These are phyloP conservation scores for Tanacetum coccineum DNA, from an alignment of 129 eudicot genomes.

Conservation along the genomic window DNA sequence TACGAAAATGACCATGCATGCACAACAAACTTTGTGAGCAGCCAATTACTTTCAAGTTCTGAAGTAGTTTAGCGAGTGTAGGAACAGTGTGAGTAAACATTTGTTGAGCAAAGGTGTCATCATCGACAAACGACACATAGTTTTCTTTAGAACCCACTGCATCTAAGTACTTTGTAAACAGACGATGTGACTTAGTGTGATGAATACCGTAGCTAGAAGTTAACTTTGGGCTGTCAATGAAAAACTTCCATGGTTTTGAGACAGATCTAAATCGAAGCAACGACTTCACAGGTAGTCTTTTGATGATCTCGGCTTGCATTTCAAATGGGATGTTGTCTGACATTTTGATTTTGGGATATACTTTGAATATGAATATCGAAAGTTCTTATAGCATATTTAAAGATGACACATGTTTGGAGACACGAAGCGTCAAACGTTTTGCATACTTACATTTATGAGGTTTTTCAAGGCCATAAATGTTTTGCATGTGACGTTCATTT, in stretches of 20 bases:
- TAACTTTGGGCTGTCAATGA: background rate
- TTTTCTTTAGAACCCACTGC: background rate
- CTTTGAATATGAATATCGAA: too few relatives aligned
- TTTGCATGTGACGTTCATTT: too few relatives aligned
- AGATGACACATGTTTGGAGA: too few relatives aligned
- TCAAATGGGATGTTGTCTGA: background rate
- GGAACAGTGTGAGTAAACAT: too few relatives aligned
- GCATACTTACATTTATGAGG: too few relatives aligned
- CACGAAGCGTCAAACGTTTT: too few relatives aligned
- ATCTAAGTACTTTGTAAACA: background rate
- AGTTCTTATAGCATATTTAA: too few relatives aligned
- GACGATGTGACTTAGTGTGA: background rate
- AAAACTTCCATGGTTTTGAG: background rate
- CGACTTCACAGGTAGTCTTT: background rate
- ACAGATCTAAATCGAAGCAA: background rate
- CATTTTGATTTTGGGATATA: background rate
- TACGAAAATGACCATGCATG: background rate
- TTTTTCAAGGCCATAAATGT: too few relatives aligned
- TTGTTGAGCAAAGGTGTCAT: background rate
- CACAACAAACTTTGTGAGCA: background rate
- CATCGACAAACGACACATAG: background rate
- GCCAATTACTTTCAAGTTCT: background rate
- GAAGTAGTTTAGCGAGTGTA: too few relatives aligned
- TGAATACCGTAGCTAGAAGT: background rate
- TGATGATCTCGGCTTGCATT: background rate